Percentiles rank a stretch among this genome's conserved stretches.
phyloP scores from a whole-genome alignment of 2,329 filamentous ascomycete genomes.

The Aureobasidium melanogenum region DNA sequence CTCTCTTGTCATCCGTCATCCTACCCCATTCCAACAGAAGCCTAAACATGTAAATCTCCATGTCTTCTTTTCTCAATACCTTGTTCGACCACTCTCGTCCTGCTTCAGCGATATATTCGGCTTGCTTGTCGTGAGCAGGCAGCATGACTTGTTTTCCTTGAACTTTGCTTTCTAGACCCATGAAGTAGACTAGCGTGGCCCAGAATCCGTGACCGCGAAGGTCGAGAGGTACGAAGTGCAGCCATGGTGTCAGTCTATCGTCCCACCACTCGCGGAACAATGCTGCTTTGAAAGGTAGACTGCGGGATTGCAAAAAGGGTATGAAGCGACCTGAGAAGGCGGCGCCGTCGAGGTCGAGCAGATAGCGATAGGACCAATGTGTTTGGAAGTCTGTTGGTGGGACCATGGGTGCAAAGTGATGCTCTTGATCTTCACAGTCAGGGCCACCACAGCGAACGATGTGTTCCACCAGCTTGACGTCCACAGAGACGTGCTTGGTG shows the following conservation, averaged over 20 bases:
- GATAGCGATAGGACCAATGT: constrained; percentile 58
- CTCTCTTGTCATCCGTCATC: constrained; percentile 53
- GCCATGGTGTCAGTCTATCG: constrained; percentile 63
- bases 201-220: constrained; percentile 64
- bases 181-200: constrained; percentile 66
- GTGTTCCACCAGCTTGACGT: constrained; percentile 51
- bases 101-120: constrained; percentile 55
- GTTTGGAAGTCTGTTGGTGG: constrained; percentile 43
- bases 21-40: constrained; percentile 70
- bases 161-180: constrained; percentile 44
- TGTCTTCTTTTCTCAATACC: constrained; percentile 61
- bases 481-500: constrained; percentile 44
- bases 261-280: constrained; percentile 76
- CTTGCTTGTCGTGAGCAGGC: constrained; percentile 44
- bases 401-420: constrained; percentile 42
- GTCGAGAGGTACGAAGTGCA: constrained; percentile 74
- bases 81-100: constrained; percentile 56
- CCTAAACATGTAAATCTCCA: constrained; percentile 73
- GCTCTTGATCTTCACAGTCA: constrained; percentile 45
- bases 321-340: constrained; percentile 59
- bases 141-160: constrained; percentile 42
- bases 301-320: constrained; percentile 55
- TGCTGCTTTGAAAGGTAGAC: constrained; percentile 60
- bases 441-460: constrained; percentile 46
- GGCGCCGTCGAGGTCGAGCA: constrained; percentile 62